Percentiles rank a stretch among this genome's conserved stretches.
These are phyloP conservation scores for Lecanicillium sp. DNA, from an alignment of 2,329 filamentous ascomycete species.

Conservation along the genomic window DNA sequence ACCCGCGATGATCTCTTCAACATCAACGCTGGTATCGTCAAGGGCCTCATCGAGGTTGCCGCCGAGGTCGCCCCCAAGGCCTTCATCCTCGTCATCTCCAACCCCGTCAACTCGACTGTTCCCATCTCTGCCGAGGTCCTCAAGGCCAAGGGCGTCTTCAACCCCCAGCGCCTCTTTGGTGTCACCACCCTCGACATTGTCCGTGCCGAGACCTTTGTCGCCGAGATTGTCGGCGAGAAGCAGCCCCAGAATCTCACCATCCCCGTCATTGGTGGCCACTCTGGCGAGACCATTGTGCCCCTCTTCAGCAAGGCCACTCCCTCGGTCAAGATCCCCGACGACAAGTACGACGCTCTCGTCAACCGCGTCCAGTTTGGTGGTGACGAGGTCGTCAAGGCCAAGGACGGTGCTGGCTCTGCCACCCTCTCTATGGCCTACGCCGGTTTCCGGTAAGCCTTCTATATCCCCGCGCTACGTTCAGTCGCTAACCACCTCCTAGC, in stretches of 20 bases:
- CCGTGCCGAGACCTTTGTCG: constrained; percentile 93
- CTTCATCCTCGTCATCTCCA: constrained; percentile 94
- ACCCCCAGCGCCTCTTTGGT: constrained; percentile 93
- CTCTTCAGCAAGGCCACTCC: constrained; percentile 90
- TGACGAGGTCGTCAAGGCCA: constrained; percentile 94
- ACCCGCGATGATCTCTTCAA: constrained; percentile 99
- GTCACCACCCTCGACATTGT: constrained; percentile 98
- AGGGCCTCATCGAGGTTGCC: constrained; percentile 81
- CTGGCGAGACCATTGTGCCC: constrained; percentile 95
- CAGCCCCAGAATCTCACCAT: constrained; percentile 78
- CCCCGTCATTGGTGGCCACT: constrained; percentile 94
- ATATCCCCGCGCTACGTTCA: constrained; percentile 10
- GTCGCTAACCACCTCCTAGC: constrained; percentile 36
- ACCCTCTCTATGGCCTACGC: constrained; percentile 95
- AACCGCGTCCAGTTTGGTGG: constrained; percentile 97
- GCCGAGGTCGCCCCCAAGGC: constrained; percentile 89
- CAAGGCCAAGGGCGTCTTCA: constrained; percentile 87
- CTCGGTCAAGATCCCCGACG: constrained; percentile 70
- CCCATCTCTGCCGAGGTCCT: constrained; percentile 96
- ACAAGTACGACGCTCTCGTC: constrained; percentile 85
- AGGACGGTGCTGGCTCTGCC: constrained; percentile 84
- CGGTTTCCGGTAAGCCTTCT: constrained; percentile 67
- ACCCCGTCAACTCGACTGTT: constrained; percentile 98
- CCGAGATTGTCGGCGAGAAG: constrained; percentile 74
- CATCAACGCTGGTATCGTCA: constrained; percentile 97